Percentiles rank a stretch among this genome's conserved stretches.
Conservation (phyloP, 2,329 filamentous ascomycete genomes). For the Pyrenochaeta sp. region DNA sequence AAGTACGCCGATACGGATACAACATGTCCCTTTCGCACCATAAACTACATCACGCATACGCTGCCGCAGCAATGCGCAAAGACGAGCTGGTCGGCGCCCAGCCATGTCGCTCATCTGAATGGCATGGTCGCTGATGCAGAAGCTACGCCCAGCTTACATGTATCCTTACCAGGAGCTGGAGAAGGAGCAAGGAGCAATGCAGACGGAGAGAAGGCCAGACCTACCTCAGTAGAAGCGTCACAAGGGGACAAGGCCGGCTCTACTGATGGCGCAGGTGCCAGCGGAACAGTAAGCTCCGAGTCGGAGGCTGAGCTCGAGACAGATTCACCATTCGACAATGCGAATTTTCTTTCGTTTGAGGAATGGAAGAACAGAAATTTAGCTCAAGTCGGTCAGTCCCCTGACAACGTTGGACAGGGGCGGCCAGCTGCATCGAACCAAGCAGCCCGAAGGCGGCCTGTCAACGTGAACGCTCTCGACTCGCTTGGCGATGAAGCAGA, state of each 20-base stretch:
- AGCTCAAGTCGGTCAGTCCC: slow-evolving; percentile 82
- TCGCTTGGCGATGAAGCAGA: slow-evolving; percentile 87
- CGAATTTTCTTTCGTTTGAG: slow-evolving; percentile 94
- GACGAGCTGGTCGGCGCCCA: slow-evolving; percentile 61
- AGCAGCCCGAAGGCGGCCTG: slow-evolving; percentile 60
- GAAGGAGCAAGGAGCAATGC: slow-evolving; percentile 13
- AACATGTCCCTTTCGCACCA: slow-evolving; percentile 65
- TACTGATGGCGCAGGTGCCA: slow-evolving; percentile 7
- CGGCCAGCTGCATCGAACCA: slow-evolving; percentile 56
- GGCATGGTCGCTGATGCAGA: slow-evolving; percentile 17
- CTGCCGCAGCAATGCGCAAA: slow-evolving; percentile 79
- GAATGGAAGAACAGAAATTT: slow-evolving; percentile 98
- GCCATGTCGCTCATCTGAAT: slow-evolving; percentile 19
- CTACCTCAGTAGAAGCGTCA: slow-evolving; percentile 4
- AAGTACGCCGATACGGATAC: slow-evolving; percentile 43
- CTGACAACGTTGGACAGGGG: slow-evolving; percentile 69
- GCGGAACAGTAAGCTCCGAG: slow-evolving; percentile 25
- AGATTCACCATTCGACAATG: slow-evolving; percentile 74
- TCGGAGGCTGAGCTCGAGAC: slow-evolving; percentile 64
- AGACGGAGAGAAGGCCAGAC: slow-evolving; percentile 9
- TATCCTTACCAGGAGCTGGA: slow-evolving; percentile 13
- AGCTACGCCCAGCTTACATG: slow-evolving; percentile 17
- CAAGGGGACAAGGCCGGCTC: slow-evolving; percentile 13
- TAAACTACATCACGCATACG: slow-evolving; percentile 84
- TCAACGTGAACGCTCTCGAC: slow-evolving; percentile 74